These are phyloP conservation scores for Fragaria ananassa DNA, from an alignment of 306 rosid species.

Conservation along the genomic window DNA sequence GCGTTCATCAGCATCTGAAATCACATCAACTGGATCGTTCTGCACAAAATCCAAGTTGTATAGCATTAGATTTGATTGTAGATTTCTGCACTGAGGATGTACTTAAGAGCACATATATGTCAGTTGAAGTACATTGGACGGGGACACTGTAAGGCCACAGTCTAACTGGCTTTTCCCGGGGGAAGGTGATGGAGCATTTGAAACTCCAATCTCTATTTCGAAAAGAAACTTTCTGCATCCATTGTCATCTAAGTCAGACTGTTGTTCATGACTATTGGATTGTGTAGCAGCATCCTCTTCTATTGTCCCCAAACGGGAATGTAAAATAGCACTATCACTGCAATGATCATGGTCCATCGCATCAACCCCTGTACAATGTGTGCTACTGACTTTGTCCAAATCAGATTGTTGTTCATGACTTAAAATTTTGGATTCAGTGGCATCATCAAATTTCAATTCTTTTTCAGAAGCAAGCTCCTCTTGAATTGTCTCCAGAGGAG, in stretches of 20 bases:
- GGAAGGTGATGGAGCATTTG: slow-evolving; percentile 27
- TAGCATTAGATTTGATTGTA: slow-evolving; percentile 3
- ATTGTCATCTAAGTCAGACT: slow-evolving; percentile 26
- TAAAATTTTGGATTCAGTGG: slow-evolving; percentile 22
- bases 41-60: slow-evolving; percentile 28
- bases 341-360: slow-evolving; percentile 31
- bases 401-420: slow-evolving; percentile 31
- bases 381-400: slow-evolving; percentile 12
- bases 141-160: slow-evolving; percentile 39
- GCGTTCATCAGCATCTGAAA: slow-evolving; percentile 51
- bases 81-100: slow-evolving; percentile 16
- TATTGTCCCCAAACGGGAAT: slow-evolving; percentile 24
- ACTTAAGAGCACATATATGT: slow-evolving; percentile 12
- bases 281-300: slow-evolving; percentile 36
- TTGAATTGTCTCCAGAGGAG: slow-evolving; percentile 31
- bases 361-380: slow-evolving; percentile 41
- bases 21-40: slow-evolving; percentile 50
- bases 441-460: slow-evolving; percentile 32
- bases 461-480: slow-evolving; percentile 25
- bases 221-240: slow-evolving; percentile 15
- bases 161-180: slow-evolving; percentile 39
- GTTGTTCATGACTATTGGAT: slow-evolving; percentile 35
- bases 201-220: slow-evolving; percentile 35
- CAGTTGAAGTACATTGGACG: slow-evolving; percentile 51
- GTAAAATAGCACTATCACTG: slow-evolving; percentile 35